phyloP scores from a whole-genome alignment of 2,329 filamentous ascomycete species.

The Colletotrichum musae region DNA sequence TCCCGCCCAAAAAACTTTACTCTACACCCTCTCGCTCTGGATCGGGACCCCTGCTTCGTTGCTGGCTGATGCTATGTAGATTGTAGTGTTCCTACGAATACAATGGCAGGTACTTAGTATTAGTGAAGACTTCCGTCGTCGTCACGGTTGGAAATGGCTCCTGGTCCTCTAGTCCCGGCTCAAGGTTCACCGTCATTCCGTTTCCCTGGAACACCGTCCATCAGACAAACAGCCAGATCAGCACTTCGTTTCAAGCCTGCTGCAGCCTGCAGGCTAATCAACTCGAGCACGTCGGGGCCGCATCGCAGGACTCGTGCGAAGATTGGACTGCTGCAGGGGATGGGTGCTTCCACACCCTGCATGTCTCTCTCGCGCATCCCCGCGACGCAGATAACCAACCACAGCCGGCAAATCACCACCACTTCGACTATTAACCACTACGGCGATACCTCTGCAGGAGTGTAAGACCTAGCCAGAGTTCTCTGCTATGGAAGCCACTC shows the following conservation, averaged over 20 bases:
- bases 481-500: conserved; percentile 1
- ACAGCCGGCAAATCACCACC: conserved; percentile 14
- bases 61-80: neutral
- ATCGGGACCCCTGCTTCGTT: neutral
- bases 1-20: neutral
- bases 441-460: neutral
- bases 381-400: conserved; percentile 11
- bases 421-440: neutral
- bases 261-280: conserved; percentile 38
- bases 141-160: too few species aligned
- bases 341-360: conserved; percentile 28
- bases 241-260: conserved; percentile 36
- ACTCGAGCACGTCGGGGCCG: conserved; percentile 2
- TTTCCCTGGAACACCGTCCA: conserved; percentile 22
- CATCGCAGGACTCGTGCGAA: conserved; percentile 19
- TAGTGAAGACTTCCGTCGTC: too few species aligned
- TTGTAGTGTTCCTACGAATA: neutral
- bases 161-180: neutral
- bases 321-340: conserved; percentile 32
- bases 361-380: conserved; percentile 5
- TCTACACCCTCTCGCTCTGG: neutral
- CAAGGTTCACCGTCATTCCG: conserved; percentile 21
- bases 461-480: neutral
- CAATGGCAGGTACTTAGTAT: too few species aligned
- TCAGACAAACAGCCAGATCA: conserved; percentile 31